Conservation (phyloP, 139 green algal species). For the Mychonastes homosphaera region DNA sequence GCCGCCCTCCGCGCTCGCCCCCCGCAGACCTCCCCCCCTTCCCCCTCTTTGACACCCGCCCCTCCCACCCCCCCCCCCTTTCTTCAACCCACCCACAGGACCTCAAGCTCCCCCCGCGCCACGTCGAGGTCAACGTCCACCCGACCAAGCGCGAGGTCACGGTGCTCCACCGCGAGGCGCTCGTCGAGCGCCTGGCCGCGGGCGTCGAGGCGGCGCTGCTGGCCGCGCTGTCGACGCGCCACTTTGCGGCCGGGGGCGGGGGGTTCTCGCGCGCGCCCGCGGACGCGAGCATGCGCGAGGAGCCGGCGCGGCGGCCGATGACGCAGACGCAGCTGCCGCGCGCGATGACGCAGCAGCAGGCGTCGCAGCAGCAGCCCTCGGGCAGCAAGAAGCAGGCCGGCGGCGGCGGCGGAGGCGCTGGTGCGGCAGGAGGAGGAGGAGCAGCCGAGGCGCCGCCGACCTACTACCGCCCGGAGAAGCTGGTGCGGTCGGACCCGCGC, state of each 20-base stretch:
- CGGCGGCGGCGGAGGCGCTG: constrained; percentile 4
- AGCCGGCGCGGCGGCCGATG: constrained; percentile 1
- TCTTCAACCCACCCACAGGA: no score
- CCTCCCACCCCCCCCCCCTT: no score
- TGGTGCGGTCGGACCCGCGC: constrained; percentile 37
- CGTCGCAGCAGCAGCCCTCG: not conserved
- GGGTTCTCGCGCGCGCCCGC: not conserved
- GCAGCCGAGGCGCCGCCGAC: not conserved
- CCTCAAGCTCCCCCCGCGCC: constrained; percentile 57
- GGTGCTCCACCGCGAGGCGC: constrained; percentile 57
- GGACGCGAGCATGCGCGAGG: not conserved
- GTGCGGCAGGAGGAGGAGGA: not conserved
- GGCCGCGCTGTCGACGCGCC: constrained; percentile 48
- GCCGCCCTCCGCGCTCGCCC: no score
- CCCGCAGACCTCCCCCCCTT: no score
- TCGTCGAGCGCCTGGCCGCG: constrained; percentile 18
- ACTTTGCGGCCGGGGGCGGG: constrained; percentile 33
- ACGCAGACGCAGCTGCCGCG: constrained; percentile 18
- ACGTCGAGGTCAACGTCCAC: constrained; percentile 96
- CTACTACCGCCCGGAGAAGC: constrained; percentile 38
- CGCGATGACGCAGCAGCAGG: not conserved
- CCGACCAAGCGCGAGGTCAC: constrained; percentile 91
- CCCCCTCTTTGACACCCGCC: no score
- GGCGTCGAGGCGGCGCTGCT: constrained; percentile 60
- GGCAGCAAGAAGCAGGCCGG: no score